A percentile compares a stretch with the other conserved stretches of the same genome.
phyloP scores from a whole-genome alignment of 2,329 filamentous ascomycete genomes.

The Penicillium occitanis region DNA sequence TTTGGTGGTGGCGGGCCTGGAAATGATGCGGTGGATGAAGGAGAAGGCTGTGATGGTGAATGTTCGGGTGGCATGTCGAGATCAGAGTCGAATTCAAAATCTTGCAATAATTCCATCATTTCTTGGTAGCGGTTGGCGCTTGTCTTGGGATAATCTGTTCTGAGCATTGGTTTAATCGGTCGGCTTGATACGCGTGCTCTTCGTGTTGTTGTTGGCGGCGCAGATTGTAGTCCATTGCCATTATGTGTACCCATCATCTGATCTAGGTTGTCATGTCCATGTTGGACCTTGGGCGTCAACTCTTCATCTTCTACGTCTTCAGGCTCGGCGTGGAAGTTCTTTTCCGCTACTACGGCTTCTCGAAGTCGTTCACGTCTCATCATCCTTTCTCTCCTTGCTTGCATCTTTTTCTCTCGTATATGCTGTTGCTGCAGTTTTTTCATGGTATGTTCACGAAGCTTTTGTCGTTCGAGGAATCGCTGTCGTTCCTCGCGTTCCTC shows the following conservation, averaged over 20 bases:
- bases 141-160: conserved; percentile 28
- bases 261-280: background rate
- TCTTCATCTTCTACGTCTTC: background rate
- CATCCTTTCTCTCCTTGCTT: conserved; percentile 33
- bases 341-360: background rate
- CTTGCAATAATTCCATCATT: conserved; percentile 39
- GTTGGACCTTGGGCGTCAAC: background rate
- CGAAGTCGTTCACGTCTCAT: conserved; percentile 28
- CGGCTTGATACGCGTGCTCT: conserved; percentile 10
- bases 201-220: background rate
- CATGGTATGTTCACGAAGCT: conserved; percentile 40
- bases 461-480: conserved; percentile 36
- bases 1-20: conserved; percentile 18
- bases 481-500: conserved; percentile 39
- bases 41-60: conserved; percentile 21
- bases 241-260: background rate
- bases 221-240: background rate
- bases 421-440: conserved; percentile 43
- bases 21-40: conserved; percentile 1
- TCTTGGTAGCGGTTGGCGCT: conserved; percentile 23
- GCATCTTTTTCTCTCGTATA: conserved; percentile 41
- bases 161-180: conserved; percentile 29
- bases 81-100: conserved; percentile 46
- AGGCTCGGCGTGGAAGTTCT: conserved; percentile 2
- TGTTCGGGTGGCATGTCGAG: conserved; percentile 41